Conservation (phyloP, 2,329 filamentous ascomycete species). For the Triangularia verruculosa region DNA sequence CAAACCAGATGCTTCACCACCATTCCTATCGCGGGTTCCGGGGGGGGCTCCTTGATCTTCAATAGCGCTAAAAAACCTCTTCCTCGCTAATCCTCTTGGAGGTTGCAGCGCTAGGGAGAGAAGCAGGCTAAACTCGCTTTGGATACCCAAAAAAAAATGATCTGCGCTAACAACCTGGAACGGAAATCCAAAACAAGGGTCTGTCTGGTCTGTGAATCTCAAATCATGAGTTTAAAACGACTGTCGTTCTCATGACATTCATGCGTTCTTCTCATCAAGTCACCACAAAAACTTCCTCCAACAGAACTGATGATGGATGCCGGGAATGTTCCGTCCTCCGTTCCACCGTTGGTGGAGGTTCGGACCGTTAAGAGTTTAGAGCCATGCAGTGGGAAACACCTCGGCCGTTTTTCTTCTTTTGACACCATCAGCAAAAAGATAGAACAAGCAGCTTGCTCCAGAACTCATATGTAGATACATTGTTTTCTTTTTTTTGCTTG, state of each 20-base stretch:
- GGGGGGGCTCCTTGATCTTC: no score
- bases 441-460: no score
- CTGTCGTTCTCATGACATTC: background rate
- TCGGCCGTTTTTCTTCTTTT: background rate
- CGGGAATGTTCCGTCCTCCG: no score
- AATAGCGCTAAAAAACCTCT: background rate
- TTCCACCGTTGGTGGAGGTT: background rate
- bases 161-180: background rate
- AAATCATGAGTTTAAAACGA: background rate
- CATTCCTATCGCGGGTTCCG: slow-evolving; percentile 5
- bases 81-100: background rate
- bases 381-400: background rate
- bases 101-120: background rate
- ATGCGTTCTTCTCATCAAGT: background rate
- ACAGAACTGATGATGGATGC: no score
- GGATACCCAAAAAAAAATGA: background rate
- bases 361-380: background rate
- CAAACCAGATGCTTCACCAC: background rate
- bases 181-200: background rate
- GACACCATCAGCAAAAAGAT: no score
- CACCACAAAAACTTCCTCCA: no score
- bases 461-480: no score
- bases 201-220: background rate
- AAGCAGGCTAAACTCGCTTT: background rate
- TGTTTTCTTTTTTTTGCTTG: background rate